Percentiles rank a stretch among this genome's conserved stretches.
Conservation (phyloP, 768 basidiomycete genomes). For the Candolleomyces eurysporus region DNA sequence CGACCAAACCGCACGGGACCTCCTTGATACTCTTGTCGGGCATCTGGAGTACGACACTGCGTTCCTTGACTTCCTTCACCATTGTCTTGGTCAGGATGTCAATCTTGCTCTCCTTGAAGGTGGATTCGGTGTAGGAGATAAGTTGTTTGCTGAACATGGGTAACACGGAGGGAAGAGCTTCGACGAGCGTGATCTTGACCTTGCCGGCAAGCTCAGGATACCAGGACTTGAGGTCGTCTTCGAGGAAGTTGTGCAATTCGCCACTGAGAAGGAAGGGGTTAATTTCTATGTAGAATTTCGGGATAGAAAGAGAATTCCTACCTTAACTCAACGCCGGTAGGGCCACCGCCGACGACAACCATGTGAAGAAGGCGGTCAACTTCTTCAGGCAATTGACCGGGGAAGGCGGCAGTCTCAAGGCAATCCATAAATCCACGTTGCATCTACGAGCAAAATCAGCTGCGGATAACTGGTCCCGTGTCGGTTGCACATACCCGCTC, state of each 20-base stretch:
- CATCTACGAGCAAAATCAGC: conserved; percentile 42
- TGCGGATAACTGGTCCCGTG: background rate
- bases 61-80: conserved; percentile 92
- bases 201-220: conserved; percentile 91
- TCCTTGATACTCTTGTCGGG: conserved; percentile 86
- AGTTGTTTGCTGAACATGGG: conserved; percentile 93
- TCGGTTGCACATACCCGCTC: conserved; percentile 56
- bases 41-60: conserved; percentile 82
- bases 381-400: conserved; percentile 77
- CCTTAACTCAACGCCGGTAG: conserved; percentile 94
- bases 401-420: conserved; percentile 31
- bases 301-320: conserved; percentile 22
- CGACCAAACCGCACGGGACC: conserved; percentile 91
- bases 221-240: conserved; percentile 85
- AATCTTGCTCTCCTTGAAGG: conserved; percentile 97
- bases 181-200: conserved; percentile 91
- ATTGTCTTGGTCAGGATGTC: conserved; percentile 98
- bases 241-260: conserved; percentile 86
- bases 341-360: conserved; percentile 95
- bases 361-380: conserved; percentile 91
- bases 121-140: conserved; percentile 91
- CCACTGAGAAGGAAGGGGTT: conserved; percentile 35
- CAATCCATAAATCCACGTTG: conserved; percentile 87
- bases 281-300: too few species aligned
- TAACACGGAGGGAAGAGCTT: conserved; percentile 93